A percentile compares a stretch with the other conserved stretches of the same genome.
phyloP scores from a whole-genome alignment of 2,329 filamentous ascomycete genomes.

The Alternaria viburni region DNA sequence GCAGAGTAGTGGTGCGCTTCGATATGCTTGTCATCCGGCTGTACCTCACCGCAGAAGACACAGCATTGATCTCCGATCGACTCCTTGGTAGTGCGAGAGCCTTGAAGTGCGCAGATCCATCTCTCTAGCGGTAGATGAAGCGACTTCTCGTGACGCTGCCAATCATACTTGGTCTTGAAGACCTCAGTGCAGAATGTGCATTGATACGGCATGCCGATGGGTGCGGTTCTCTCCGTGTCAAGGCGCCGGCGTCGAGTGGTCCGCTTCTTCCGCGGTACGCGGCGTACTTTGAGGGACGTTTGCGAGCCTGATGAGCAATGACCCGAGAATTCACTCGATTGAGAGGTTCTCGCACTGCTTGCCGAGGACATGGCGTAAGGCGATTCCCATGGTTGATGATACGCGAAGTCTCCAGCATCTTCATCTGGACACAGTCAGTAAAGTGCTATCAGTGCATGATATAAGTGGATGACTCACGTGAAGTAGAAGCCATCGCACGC shows the following conservation, averaged over 20 bases:
- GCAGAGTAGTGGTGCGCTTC: slow-evolving; percentile 27
- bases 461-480: background rate
- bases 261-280: slow-evolving; percentile 18
- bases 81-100: slow-evolving; percentile 11
- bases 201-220: slow-evolving; percentile 28
- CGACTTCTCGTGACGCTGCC: slow-evolving; percentile 40
- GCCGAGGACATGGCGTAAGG: slow-evolving; percentile 24
- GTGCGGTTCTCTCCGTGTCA: slow-evolving; percentile 10
- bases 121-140: slow-evolving; percentile 36
- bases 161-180: slow-evolving; percentile 40
- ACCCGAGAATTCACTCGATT: slow-evolving; percentile 28
- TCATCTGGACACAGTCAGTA: background rate
- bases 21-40: slow-evolving; percentile 22
- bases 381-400: slow-evolving; percentile 17
- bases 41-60: slow-evolving; percentile 24
- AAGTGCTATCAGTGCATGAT: too few relatives aligned
- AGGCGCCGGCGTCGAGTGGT: slow-evolving; percentile 13
- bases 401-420: background rate
- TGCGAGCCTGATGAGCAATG: slow-evolving; percentile 24
- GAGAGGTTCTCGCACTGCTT: slow-evolving; percentile 32
- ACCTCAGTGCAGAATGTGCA: slow-evolving; percentile 41
- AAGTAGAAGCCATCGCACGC: slow-evolving; percentile 29
- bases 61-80: slow-evolving; percentile 25
- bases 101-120: slow-evolving; percentile 33
- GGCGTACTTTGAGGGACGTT: slow-evolving; percentile 17